Evolutionary conservation across 1,284 basidiomycete species (phyloP).

Genomic region (Coniferiporia weirii): DNA sequence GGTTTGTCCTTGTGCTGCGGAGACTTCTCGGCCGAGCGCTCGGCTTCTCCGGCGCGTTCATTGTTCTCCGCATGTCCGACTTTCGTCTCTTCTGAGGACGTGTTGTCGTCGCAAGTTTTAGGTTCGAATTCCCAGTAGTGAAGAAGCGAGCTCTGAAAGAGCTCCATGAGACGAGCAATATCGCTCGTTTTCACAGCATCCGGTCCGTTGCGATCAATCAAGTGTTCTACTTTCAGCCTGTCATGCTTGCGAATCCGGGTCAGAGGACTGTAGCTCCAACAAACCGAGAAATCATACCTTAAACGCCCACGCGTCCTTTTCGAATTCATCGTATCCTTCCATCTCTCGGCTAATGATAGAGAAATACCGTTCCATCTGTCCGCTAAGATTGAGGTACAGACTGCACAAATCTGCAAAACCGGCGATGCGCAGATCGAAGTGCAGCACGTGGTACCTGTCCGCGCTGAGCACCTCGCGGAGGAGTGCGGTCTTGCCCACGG

Average conservation of each 20-base stretch:
- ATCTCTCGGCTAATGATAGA: slow-evolving; percentile 52
- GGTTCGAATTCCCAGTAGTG: slow-evolving; percentile 69
- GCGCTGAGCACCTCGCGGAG: slow-evolving; percentile 68
- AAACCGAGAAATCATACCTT: slow-evolving; percentile 44
- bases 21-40: slow-evolving; percentile 25
- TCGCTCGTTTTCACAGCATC: slow-evolving; percentile 64
- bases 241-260: slow-evolving; percentile 47
- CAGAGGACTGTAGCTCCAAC: neutral
- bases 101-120: slow-evolving; percentile 16
- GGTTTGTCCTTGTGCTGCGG: slow-evolving; percentile 29
- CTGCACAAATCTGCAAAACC: slow-evolving; percentile 77
- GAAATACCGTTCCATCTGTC: slow-evolving; percentile 79
- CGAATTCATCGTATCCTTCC: slow-evolving; percentile 67
- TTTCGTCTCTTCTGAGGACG: slow-evolving; percentile 11
- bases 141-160: slow-evolving; percentile 72
- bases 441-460: slow-evolving; percentile 66
- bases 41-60: slow-evolving; percentile 19
- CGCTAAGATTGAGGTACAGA: slow-evolving; percentile 67
- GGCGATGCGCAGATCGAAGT: slow-evolving; percentile 78
- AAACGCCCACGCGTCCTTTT: slow-evolving; percentile 71
- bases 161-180: slow-evolving; percentile 75
- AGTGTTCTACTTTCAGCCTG: slow-evolving; percentile 61
- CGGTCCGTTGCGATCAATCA: slow-evolving; percentile 38
- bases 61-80: slow-evolving; percentile 1
- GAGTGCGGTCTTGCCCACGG: slow-evolving; percentile 77